Conservation (phyloP, 1,284 basidiomycete genomes). For the Stygiomarasmius scandens region DNA sequence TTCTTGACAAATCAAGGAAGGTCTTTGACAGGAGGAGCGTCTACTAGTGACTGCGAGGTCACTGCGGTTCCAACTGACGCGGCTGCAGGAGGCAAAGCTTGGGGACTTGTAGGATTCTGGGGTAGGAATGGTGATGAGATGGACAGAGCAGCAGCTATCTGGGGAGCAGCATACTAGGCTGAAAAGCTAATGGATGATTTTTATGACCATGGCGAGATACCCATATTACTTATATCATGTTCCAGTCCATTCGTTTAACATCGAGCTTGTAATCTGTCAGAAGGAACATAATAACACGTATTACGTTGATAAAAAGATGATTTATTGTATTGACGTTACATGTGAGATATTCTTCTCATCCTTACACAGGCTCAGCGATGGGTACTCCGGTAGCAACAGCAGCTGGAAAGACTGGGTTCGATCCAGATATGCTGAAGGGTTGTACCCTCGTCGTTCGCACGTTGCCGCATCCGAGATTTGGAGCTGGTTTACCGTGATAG, state of each 20-base stretch:
- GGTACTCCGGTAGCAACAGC: constrained; percentile 25
- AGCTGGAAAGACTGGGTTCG: constrained; percentile 18
- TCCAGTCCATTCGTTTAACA: no score
- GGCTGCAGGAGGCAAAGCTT: constrained; percentile 27
- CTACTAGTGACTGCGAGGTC: constrained; percentile 32
- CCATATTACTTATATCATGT: no score
- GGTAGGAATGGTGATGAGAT: constrained; percentile 38
- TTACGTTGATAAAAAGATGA: no score
- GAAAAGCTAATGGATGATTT: no score
- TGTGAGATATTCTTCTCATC: no score
- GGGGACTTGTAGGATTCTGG: constrained; percentile 38
- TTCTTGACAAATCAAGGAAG: constrained; percentile 35
- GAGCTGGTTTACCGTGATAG: constrained; percentile 21
- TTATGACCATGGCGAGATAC: no score
- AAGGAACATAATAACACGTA: no score
- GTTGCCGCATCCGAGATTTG: constrained; percentile 21
- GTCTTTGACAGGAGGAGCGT: constrained; percentile 30
- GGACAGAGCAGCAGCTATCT: constrained; percentile 35
- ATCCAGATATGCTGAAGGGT: constrained; percentile 18
- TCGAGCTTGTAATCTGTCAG: no score
- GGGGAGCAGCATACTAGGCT: constrained; percentile 29
- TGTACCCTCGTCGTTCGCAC: constrained; percentile 20
- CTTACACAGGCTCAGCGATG: constrained; percentile 32
- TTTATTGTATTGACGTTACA: no score
- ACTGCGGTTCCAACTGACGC: constrained; percentile 31